phyloP scores from a whole-genome alignment of 495 filamentous ascomycete genomes.

The Filosporella fistucella region DNA sequence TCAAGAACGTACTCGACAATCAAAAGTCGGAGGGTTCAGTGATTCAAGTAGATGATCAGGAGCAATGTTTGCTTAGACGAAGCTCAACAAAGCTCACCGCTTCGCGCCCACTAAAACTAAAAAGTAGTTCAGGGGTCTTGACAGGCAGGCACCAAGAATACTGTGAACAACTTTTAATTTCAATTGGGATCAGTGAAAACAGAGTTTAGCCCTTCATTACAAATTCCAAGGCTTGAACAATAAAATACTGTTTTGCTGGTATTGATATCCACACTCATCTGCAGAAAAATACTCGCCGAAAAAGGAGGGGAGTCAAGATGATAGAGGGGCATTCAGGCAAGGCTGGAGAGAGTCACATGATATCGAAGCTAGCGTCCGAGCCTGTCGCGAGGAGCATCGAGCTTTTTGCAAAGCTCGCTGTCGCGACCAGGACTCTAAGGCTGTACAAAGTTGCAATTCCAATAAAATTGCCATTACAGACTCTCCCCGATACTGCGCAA shows the following conservation, averaged over 20 bases:
- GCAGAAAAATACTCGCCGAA: background rate
- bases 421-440: slow-evolving; percentile 7
- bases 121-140: too few relatives aligned
- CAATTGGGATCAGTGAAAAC: too few relatives aligned
- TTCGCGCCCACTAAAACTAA: too few relatives aligned
- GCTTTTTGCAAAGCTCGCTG: slow-evolving; percentile 5
- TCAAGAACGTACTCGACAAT: background rate
- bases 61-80: background rate
- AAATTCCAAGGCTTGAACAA: too few relatives aligned
- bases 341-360: slow-evolving; percentile 21
- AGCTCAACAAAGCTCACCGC: slow-evolving; percentile 12
- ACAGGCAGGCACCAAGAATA: too few relatives aligned
- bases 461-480: background rate
- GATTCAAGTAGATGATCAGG: background rate
- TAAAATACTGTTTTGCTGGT: too few relatives aligned
- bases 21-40: background rate
- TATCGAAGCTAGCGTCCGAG: slow-evolving; percentile 1
- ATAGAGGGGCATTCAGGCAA: background rate
- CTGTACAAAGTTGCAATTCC: slow-evolving; percentile 13
- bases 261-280: too few relatives aligned
- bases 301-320: background rate
- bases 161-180: too few relatives aligned
- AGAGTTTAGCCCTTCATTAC: too few relatives aligned
- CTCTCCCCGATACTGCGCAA: slow-evolving; percentile 16
- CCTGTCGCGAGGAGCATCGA: slow-evolving; percentile 2